These are phyloP conservation scores for Coriaria nepalensis DNA, from an alignment of 306 rosid genomes.

Conservation along the genomic window DNA sequence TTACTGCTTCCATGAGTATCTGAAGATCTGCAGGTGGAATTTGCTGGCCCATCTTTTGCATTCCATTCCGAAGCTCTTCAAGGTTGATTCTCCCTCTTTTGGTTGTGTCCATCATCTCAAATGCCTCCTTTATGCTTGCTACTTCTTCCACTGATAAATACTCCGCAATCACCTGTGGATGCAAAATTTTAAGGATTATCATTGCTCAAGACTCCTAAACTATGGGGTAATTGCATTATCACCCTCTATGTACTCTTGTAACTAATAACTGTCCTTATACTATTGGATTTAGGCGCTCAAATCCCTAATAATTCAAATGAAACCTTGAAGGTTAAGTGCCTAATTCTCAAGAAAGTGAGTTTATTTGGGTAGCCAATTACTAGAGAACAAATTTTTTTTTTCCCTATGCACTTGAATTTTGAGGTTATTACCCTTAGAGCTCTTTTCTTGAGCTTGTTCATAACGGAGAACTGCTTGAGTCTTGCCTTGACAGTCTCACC, in stretches of 20 bases:
- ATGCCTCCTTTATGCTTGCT: constrained; percentile 50
- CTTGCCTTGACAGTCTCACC: constrained; percentile 56
- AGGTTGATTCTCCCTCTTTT: constrained; percentile 36
- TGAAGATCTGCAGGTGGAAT: constrained; percentile 45
- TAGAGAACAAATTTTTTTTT: too few relatives aligned
- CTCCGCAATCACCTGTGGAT: constrained; percentile 42
- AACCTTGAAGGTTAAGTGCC: background rate
- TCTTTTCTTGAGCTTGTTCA: constrained; percentile 54
- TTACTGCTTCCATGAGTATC: constrained; percentile 44
- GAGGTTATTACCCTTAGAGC: constrained; percentile 37
- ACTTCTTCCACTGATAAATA: constrained; percentile 48
- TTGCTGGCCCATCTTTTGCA: constrained; percentile 43
- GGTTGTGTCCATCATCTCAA: constrained; percentile 33
- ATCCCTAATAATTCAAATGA: too few relatives aligned
- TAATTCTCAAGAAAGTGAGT: background rate
- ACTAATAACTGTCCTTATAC: too few relatives aligned
- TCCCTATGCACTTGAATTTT: background rate
- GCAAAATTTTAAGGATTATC: background rate
- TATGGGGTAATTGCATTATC: too few relatives aligned
- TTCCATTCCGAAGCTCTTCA: constrained; percentile 36
- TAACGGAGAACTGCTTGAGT: constrained; percentile 44
- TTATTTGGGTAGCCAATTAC: too few relatives aligned
- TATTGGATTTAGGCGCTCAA: too few relatives aligned
- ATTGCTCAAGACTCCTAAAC: too few relatives aligned
- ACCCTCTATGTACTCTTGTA: too few relatives aligned